Conservation (phyloP, 208 protist species). For the Leishmania martiniquensis region DNA sequence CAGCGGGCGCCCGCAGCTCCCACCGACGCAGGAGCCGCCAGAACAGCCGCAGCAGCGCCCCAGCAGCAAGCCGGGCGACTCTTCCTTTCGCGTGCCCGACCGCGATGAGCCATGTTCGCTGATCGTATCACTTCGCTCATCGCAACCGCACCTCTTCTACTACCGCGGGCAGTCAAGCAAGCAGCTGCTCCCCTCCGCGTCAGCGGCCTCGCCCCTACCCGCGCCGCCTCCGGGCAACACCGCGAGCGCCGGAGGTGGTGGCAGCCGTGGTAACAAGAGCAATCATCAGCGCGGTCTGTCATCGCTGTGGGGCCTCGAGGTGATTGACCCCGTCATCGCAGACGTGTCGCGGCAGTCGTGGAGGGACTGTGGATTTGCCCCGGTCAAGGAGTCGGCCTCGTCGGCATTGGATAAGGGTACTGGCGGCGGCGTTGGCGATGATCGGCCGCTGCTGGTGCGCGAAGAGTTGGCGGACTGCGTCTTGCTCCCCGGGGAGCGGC, state of each 20-base stretch:
- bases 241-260: not conserved
- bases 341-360: slow-evolving; percentile 27
- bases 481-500: slow-evolving; percentile 50
- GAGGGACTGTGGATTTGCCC: slow-evolving; percentile 20
- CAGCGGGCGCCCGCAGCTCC: slow-evolving; percentile 19
- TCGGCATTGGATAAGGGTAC: not conserved
- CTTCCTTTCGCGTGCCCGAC: not conserved
- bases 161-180: slow-evolving; percentile 20
- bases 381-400: slow-evolving; percentile 1
- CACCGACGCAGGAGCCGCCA: not conserved
- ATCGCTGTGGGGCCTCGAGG: slow-evolving; percentile 15
- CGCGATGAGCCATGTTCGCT: slow-evolving; percentile 47
- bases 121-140: slow-evolving; percentile 70
- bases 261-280: not conserved
- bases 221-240: not conserved
- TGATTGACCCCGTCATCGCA: slow-evolving; percentile 15
- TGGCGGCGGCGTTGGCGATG: not conserved
- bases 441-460: slow-evolving; percentile 28
- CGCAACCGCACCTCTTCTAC: slow-evolving; percentile 63
- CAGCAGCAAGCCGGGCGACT: not conserved
- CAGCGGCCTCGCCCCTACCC: slow-evolving; percentile 14
- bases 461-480: slow-evolving; percentile 53
- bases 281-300: slow-evolving; percentile 7
- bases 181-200: not conserved
- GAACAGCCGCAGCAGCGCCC: not conserved